phyloP scores from a whole-genome alignment of 2,329 filamentous ascomycete species.

The Colletotrichum sp. region DNA sequence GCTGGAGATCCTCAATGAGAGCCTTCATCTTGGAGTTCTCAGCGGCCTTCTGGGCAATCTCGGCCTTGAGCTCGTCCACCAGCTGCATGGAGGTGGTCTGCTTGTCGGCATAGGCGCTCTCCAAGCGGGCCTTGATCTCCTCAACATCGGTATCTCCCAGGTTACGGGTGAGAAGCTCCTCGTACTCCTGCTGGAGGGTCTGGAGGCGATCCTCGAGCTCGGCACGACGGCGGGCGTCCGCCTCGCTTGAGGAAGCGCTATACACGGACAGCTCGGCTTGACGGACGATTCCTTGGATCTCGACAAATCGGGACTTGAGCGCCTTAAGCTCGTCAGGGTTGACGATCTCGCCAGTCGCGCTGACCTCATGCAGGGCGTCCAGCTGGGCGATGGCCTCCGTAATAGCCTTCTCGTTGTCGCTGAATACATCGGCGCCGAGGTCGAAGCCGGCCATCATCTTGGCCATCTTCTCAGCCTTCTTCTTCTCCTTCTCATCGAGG shows the following conservation, averaged over 20 bases:
- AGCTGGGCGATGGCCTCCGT: conserved; percentile 84
- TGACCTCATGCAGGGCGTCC: conserved; percentile 78
- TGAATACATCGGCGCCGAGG: conserved; percentile 89
- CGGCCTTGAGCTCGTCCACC: conserved; percentile 76
- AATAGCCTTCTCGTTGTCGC: conserved; percentile 87
- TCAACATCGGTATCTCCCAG: conserved; percentile 79
- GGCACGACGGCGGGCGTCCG: conserved; percentile 70
- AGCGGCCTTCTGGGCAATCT: conserved; percentile 77
- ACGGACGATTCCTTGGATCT: conserved; percentile 89
- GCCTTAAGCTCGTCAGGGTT: conserved; percentile 81
- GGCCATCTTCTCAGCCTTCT: conserved; percentile 99
- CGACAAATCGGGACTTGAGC: conserved; percentile 78
- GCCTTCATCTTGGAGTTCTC: conserved; percentile 84
- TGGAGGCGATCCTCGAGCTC: conserved; percentile 80
- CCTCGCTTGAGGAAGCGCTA: conserved; percentile 67
- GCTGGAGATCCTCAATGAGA: conserved; percentile 81
- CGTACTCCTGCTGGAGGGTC: conserved; percentile 80
- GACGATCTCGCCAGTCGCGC: conserved; percentile 77
- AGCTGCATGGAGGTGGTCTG: conserved; percentile 76
- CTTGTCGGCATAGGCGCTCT: conserved; percentile 77
- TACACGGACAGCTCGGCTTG: conserved; percentile 90
- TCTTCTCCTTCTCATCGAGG: conserved; percentile 96
- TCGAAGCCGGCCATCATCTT: conserved; percentile 99
- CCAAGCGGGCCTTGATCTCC: conserved; percentile 81
- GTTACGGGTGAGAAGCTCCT: conserved; percentile 80